Conservation (phyloP, 148 eudicot genomes). For the Chenopodium quinoa region DNA sequence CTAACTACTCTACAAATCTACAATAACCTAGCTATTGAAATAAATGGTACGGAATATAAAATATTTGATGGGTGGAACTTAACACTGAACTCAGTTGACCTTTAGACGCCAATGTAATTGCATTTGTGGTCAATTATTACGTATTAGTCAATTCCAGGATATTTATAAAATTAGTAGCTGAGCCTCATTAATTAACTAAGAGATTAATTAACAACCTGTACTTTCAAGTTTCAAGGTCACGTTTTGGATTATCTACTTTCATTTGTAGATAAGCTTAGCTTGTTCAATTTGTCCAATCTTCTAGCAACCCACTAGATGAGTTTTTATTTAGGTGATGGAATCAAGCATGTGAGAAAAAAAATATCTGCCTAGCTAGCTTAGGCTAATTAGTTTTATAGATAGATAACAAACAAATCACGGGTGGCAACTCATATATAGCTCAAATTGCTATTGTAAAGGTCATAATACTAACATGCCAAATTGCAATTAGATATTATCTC, state of each 20-base stretch:
- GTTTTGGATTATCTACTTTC: constrained; percentile 12
- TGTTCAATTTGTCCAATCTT: not conserved
- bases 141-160: constrained; percentile 9
- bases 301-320: no score
- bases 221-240: constrained; percentile 10
- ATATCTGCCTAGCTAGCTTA: no score
- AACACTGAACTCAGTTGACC: constrained; percentile 19
- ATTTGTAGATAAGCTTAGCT: not conserved
- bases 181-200: not conserved
- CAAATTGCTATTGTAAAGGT: not conserved
- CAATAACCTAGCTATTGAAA: no score
- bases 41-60: not conserved
- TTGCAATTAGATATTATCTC: not conserved
- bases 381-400: no score
- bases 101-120: not conserved
- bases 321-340: not conserved
- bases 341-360: no score
- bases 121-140: not conserved
- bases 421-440: not conserved
- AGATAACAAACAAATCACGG: not conserved
- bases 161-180: not conserved
- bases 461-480: not conserved
- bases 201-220: constrained; percentile 2
- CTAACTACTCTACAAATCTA: not conserved
- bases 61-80: constrained; percentile 14